Conservation (phyloP, 345 rosid genomes). For the Heritiera littoralis region DNA sequence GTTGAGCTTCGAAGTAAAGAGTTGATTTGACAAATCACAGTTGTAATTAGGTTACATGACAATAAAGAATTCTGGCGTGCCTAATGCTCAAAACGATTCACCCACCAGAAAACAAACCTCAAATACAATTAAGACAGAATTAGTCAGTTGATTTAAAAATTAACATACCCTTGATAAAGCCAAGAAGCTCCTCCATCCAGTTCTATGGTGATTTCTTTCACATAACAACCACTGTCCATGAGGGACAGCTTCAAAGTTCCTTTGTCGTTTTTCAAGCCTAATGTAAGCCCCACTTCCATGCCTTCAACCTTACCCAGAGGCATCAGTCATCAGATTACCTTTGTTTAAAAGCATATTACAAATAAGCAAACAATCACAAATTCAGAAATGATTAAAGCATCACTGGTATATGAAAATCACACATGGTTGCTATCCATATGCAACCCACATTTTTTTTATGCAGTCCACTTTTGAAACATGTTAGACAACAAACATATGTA, state of each 20-base stretch:
- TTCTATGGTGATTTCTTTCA: conserved; percentile 62
- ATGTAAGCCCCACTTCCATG: conserved; percentile 91
- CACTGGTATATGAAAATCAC: background rate
- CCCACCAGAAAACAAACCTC: background rate
- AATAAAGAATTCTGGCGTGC: background rate
- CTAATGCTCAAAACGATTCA: background rate
- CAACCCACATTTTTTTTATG: no score
- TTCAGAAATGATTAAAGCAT: background rate
- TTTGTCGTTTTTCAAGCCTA: conserved; percentile 67
- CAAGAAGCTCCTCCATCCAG: conserved; percentile 96
- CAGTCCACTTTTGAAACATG: background rate
- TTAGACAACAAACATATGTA: background rate
- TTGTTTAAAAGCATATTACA: conserved; percentile 35
- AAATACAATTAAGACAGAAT: conserved; percentile 7
- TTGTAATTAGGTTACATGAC: background rate
- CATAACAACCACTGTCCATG: conserved; percentile 76
- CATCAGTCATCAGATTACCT: conserved; percentile 50
- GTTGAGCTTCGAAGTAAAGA: background rate
- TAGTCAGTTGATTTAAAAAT: background rate
- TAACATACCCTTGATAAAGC: conserved; percentile 91
- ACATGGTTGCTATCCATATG: no score
- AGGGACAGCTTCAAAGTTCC: conserved; percentile 80
- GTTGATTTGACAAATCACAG: background rate
- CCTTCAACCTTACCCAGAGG: conserved; percentile 88
- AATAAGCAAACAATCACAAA: conserved; percentile 31